phyloP scores from a whole-genome alignment of 306 rosid genomes.

The Fagus sylvatica region DNA sequence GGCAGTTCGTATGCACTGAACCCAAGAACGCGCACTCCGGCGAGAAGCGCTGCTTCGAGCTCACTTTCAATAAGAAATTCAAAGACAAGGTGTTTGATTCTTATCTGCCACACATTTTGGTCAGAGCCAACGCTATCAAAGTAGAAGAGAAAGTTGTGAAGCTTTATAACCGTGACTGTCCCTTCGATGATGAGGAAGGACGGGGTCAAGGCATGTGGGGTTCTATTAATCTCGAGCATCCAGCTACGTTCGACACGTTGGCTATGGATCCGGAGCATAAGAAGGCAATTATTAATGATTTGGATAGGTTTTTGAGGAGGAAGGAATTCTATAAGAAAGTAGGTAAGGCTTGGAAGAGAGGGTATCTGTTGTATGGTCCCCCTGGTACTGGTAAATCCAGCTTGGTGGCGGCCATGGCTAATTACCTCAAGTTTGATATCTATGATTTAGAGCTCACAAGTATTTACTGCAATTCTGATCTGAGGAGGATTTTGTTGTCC shows the following conservation, averaged over 20 bases:
- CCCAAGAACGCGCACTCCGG: not conserved
- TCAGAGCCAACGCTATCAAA: conserved; percentile 19
- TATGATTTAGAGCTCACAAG: conserved; percentile 39
- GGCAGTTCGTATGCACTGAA: conserved; percentile 22
- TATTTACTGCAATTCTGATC: conserved; percentile 19
- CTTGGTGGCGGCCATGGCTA: conserved; percentile 54
- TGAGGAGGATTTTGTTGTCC: conserved; percentile 29
- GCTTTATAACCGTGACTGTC: conserved; percentile 26
- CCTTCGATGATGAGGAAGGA: not conserved
- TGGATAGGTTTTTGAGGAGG: conserved; percentile 38
- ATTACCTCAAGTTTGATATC: conserved; percentile 44
- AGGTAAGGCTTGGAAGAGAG: conserved; percentile 54
- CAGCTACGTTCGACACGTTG: conserved; percentile 39
- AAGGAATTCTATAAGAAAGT: conserved; percentile 36
- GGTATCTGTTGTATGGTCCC: conserved; percentile 42
- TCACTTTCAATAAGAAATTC: conserved; percentile 29
- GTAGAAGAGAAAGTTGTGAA: conserved; percentile 25
- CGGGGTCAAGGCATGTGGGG: conserved; percentile 5
- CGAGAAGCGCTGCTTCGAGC: conserved; percentile 26
- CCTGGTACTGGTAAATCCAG: conserved; percentile 42
- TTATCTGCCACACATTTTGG: conserved; percentile 32
- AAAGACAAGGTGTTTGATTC: conserved; percentile 21
- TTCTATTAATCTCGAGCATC: conserved; percentile 40
- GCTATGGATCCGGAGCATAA: conserved; percentile 40
- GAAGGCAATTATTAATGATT: conserved; percentile 19